phyloP scores from a whole-genome alignment of 192 early-diverging fungal species.

The Lunasporangiospora selenospora region DNA sequence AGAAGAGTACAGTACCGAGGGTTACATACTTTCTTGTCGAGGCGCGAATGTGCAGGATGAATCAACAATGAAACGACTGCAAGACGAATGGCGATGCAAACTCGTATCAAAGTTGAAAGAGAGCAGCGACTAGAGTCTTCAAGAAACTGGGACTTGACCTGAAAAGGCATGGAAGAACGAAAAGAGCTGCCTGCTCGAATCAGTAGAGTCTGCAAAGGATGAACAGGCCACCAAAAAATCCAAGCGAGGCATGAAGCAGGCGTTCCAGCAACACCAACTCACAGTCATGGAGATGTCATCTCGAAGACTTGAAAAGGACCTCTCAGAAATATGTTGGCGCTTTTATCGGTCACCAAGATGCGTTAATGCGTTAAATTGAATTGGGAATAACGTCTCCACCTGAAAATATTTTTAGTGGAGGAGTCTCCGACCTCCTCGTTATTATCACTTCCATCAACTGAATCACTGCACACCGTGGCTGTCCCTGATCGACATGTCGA shows the following conservation, averaged over 20 bases:
- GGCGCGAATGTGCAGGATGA: conserved; percentile 9
- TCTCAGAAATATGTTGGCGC: conserved; percentile 10
- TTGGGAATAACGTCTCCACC: background rate
- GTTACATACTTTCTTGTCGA: conserved; percentile 8
- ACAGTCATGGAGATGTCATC: conserved; percentile 12
- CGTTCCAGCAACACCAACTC: conserved; percentile 26
- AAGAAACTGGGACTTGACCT: conserved; percentile 11
- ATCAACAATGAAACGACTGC: conserved; percentile 20
- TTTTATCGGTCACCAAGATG: conserved; percentile 11
- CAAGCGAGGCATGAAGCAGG: conserved; percentile 10
- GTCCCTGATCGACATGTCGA: too few relatives aligned
- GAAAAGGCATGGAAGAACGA: conserved; percentile 13
- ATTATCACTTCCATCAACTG: background rate
- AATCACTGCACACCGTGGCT: background rate
- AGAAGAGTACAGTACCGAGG: conserved; percentile 2
- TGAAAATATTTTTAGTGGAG: conserved; percentile 16
- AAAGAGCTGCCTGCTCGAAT: background rate
- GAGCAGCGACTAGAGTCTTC: conserved; percentile 4
- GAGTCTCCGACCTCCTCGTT: conserved; percentile 1
- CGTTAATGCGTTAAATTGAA: background rate
- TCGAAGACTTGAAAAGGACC: conserved; percentile 12
- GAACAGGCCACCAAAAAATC: conserved; percentile 15
- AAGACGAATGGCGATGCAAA: conserved; percentile 16
- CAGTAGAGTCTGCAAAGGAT: conserved; percentile 3
- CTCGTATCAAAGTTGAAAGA: conserved; percentile 14